phyloP scores from a whole-genome alignment of 345 rosid genomes.

The Boechera divaricarpa region DNA sequence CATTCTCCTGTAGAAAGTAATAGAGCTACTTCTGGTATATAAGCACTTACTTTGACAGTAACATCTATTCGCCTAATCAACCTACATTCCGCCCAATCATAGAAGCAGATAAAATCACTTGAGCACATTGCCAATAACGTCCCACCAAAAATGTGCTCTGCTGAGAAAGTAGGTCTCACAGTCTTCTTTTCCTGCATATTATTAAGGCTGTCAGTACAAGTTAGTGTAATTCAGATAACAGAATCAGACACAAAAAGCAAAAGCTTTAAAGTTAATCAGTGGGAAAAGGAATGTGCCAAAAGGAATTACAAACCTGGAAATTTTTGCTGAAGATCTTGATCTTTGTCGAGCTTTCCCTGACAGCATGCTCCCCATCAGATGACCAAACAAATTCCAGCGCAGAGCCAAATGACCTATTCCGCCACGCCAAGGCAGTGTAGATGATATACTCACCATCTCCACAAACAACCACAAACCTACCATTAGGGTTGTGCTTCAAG shows the following conservation, averaged over 20 bases:
- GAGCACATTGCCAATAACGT: constrained; percentile 94
- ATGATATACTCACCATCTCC: constrained; percentile 99
- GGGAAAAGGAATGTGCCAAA: constrained; percentile 17
- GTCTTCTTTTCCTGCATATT: constrained; percentile 83
- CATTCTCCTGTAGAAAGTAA: background rate
- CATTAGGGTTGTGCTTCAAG: constrained; percentile 94
- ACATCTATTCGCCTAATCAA: constrained; percentile 95
- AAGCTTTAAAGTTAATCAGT: constrained; percentile 1
- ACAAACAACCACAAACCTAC: constrained; percentile 96
- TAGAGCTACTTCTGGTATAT: constrained; percentile 24
- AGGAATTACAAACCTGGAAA: constrained; percentile 72
- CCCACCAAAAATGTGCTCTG: constrained; percentile 89
- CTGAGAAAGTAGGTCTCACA: constrained; percentile 86
- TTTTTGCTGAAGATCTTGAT: constrained; percentile 89
- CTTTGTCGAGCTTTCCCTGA: constrained; percentile 92
- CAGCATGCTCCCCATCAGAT: constrained; percentile 95
- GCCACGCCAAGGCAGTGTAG: constrained; percentile 98
- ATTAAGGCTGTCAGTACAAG: constrained; percentile 28
- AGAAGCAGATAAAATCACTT: constrained; percentile 94
- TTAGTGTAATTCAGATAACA: constrained; percentile 9
- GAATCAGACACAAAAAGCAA: background rate
- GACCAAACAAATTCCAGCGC: constrained; percentile 96
- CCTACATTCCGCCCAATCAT: constrained; percentile 98
- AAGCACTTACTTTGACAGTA: constrained; percentile 76
- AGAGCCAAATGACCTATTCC: constrained; percentile 97